Evolutionary conservation across 2,329 filamentous ascomycete species (phyloP).

Genomic region (Zasmidium cellare): DNA sequence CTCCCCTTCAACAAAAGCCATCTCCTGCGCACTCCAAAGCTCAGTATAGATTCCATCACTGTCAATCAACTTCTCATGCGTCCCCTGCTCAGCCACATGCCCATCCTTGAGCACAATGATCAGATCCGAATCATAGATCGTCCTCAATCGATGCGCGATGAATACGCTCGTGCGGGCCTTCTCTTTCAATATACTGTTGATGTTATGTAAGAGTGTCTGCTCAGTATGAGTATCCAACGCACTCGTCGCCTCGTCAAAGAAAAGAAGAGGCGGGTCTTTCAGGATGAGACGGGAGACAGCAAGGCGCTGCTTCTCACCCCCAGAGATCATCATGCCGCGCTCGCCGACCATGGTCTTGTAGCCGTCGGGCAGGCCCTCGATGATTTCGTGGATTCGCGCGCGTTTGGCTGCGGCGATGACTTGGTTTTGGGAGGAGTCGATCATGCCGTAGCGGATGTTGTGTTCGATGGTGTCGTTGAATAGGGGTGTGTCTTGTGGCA

Average conservation of each 20-base stretch:
- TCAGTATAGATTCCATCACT: constrained; percentile 79
- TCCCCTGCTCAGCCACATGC: constrained; percentile 82
- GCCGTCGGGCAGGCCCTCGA: constrained; percentile 77
- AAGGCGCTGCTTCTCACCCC: constrained; percentile 86
- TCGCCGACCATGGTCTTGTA: constrained; percentile 88
- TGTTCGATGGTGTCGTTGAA: constrained; percentile 97
- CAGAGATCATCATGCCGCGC: constrained; percentile 93
- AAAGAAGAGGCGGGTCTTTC: constrained; percentile 85
- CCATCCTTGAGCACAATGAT: constrained; percentile 90
- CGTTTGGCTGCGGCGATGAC: constrained; percentile 77
- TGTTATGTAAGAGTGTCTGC: constrained; percentile 84
- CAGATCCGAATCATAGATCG: constrained; percentile 86
- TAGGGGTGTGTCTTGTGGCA: constrained; percentile 93
- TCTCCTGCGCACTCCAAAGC: constrained; percentile 68
- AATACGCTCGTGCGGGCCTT: constrained; percentile 91
- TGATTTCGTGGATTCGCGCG: constrained; percentile 81
- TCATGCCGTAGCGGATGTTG: constrained; percentile 89
- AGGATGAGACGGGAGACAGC: constrained; percentile 80
- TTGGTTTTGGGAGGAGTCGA: constrained; percentile 71
- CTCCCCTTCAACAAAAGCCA: constrained; percentile 38
- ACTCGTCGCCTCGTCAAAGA: constrained; percentile 94
- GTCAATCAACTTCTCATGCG: constrained; percentile 80
- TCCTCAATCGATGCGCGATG: constrained; percentile 86
- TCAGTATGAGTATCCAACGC: constrained; percentile 93
- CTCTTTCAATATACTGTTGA: constrained; percentile 87